Base-by-base conservation (phyloP, 1,284 basidiomycete species). In the Naganishia sp. region DNA sequence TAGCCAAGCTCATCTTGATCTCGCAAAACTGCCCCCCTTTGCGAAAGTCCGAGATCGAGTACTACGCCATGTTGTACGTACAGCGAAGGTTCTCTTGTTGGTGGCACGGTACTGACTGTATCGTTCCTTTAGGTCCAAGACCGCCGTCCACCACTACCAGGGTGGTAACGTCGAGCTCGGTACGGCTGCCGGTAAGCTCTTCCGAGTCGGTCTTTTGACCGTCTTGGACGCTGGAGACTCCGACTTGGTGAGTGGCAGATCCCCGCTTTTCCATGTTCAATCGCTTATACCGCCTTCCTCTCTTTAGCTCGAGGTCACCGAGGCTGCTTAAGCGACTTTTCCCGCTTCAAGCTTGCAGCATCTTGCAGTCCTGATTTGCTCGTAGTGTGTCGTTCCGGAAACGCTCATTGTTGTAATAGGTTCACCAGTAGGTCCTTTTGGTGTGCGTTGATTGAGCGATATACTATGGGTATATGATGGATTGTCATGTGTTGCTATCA, bases 141-240 rank as follows among this genome's bases (percentile, higher is more conserved):
- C 94, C 68, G 87, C 88, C 70, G 94, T 97, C 62, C 94, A 97
- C 84, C 94, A 97, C 85, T 97, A 93, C 79, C 85, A 89, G 74
- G 95, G 95, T 74, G 93, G 93, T 73, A 99, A 99, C 81, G 93
- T 94, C 76, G 92, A 95, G 68, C 89, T 99, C 73, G 96, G 96
- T 71, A 99, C 96, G 70, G 96, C 96, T 81, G 94, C 96, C 72
- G 96, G 96, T 82, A 96, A 95, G 84, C 88, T 99, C 73, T 99
- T 98, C 91, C 93, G 95, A 76, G 95, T 99, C 71, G 95, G 95
- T 86, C 92, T 97, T 79, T 95, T 98, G 92, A 94, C 94, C 75
- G 88, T 99, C 82, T 85, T 89, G 75, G 94, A 97, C 84, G 91
- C 90, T 74, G 96, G 95, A 81, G 95, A 99, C 85, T 94, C 92